Percentiles rank a stretch among this genome's conserved stretches.
Conservation (phyloP, 2,329 filamentous ascomycete genomes). For the Penicillium sp. region DNA sequence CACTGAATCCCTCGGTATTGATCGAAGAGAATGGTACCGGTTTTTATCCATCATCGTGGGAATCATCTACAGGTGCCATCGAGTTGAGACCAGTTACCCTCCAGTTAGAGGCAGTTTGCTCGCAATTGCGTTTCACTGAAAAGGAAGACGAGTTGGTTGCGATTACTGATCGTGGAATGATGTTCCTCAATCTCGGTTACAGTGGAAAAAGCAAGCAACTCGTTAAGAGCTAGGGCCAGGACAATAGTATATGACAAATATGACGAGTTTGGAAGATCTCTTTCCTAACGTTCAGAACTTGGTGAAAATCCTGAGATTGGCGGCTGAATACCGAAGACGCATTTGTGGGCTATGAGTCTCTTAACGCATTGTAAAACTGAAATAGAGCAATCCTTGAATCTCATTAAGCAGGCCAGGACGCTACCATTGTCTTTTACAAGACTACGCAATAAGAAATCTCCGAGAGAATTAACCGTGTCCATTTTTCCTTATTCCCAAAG, state of each 20-base stretch:
- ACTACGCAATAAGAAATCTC: background rate
- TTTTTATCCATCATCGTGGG: slow-evolving; percentile 35
- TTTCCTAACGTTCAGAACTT: background rate
- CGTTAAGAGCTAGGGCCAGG: background rate
- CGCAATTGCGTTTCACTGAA: slow-evolving; percentile 34
- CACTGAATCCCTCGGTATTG: slow-evolving; percentile 38
- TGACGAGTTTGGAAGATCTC: background rate
- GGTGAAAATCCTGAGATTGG: background rate
- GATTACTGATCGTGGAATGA: slow-evolving; percentile 43
- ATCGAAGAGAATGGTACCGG: slow-evolving; percentile 30
- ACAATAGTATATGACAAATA: background rate
- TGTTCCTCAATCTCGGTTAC: slow-evolving; percentile 39
- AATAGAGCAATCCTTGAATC: background rate
- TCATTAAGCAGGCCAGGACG: background rate
- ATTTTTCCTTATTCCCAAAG: background rate
- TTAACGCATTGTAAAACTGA: background rate
- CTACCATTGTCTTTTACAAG: background rate
- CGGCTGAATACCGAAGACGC: background rate
- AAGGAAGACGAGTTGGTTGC: slow-evolving; percentile 41
- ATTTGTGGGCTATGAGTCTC: background rate
- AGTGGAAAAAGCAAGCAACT: slow-evolving; percentile 20
- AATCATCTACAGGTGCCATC: slow-evolving; percentile 21
- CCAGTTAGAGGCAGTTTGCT: slow-evolving; percentile 39
- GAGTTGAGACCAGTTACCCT: slow-evolving; percentile 36
- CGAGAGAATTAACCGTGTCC: background rate